Base-by-base conservation (phyloP, 1,139 yeast species). In the Pichia sp. region DNA sequence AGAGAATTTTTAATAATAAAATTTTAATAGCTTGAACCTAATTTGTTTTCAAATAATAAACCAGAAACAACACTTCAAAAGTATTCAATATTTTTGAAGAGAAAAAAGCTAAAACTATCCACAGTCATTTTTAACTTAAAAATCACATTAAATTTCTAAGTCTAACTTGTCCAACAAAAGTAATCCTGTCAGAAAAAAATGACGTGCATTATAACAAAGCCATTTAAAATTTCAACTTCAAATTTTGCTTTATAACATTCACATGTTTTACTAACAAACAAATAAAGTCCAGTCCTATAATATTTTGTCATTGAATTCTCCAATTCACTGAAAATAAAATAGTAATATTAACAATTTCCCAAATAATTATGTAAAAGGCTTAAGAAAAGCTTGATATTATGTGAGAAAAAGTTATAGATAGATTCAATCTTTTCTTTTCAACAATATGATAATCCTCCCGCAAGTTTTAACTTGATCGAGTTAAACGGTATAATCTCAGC, bases 401-500 rank as follows among this genome's bases (percentile, higher is more conserved):
- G 10, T 34, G 38, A 19, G 19, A 7, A 36, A 22, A 39, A 6
- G 28, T 39, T 31, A n/a, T 36, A 44, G 46, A 47, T 45, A 47
- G 47, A 51, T 51, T 47, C 48, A 45, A 48, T 42, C 51, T 45
- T 48, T 42, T 47, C 34, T 38, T 34, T 61, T 59, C 67, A 64
- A 64, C 70, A 67, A 67, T 66, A 68, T 65, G 65, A 61, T 64
- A 71, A 73, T 84, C 84, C 93, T 84, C 93, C 83, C 91, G 91
- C 93, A 85, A 85, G 93, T 71, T 75, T 76, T 77, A 84, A 70
- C 68, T 84, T 86, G 91, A 74, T 86, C 93, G 93, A 85, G 93
- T 86, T 73, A 74, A 72, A 79, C 89, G 89, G 90, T 83, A 65
- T 79, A 58, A 70, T 83, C 89, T 83, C 89, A 84, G 88, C 84